Base-by-base conservation (phyloP, 768 basidiomycete species). In the Sistotremastrum suecicum region DNA sequence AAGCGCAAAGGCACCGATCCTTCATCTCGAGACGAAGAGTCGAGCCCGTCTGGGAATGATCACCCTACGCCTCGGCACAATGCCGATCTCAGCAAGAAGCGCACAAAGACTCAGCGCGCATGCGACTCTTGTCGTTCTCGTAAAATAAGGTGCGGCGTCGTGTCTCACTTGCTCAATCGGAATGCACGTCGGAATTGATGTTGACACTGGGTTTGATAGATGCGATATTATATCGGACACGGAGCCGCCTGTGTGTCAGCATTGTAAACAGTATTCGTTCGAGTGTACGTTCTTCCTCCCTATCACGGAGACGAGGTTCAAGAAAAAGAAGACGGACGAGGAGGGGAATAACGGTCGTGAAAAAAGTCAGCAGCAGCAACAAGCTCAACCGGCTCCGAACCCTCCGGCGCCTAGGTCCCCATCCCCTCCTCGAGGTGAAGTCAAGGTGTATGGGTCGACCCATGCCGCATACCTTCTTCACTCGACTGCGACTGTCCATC, bases 221-320 rank as follows among this genome's bases (percentile, higher is more conserved):
- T 98, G 95, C 64, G 94, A 98, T 58, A 75, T 95, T 54, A 68
- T 98, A 11, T 35, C 72, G 0, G 86, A 90, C 54, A 61, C 74
- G 42, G 83, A 88, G 2, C 83, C 85, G 0, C 79, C 84, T 11
- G 57, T 84, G 42, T 97, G 91, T 58, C 84, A 90, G 54, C 92
- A 97, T 61, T 98, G 94, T 73, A 86, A 88, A 57, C 87, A 90
- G 58, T 89, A 90, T 56, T 74, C 76, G 39, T 87, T 91, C 53
- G 89, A 94, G 52, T 95, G 94, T 61, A 95, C 92, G 4, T 95
- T 92, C 66, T 94, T 95, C 70, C 77, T 98, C 8, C 95, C 95
- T 37, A 99, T 99, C 54, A 89, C 94, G 7, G 95, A 98, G 63
- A 99, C 95, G 0, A 81, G 95, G 12, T 99, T 97, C 74, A 97